These are phyloP conservation scores for Fusarium liriodendri DNA, from an alignment of 2,329 filamentous ascomycete genomes.

Conservation along the genomic window DNA sequence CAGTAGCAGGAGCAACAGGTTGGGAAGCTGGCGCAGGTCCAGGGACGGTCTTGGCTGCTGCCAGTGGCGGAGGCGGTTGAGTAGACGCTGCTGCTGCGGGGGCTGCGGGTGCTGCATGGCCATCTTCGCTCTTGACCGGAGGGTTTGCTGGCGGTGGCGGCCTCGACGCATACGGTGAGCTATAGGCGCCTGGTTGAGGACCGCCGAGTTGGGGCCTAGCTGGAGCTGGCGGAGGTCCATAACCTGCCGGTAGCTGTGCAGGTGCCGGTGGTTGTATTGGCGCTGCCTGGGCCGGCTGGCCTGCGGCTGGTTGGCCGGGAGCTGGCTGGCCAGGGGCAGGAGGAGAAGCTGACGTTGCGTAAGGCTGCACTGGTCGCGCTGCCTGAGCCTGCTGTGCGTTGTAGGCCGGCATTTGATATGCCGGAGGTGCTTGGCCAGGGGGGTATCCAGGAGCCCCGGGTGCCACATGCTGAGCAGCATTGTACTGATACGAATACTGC, in stretches of 20 bases:
- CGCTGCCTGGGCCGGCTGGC: constrained; percentile 5
- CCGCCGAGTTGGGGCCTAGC: constrained; percentile 48
- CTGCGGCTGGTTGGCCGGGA: constrained; percentile 33
- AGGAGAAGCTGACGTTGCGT: constrained; percentile 44
- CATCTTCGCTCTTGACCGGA: constrained; percentile 46
- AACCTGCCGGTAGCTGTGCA: constrained; percentile 49
- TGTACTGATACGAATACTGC: constrained; percentile 51
- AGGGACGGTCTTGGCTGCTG: constrained; percentile 35
- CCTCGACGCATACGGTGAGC: constrained; percentile 52
- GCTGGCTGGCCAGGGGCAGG: constrained; percentile 40
- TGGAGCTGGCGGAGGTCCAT: constrained; percentile 51
- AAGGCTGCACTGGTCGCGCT: constrained; percentile 46
- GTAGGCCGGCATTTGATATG: constrained; percentile 51
- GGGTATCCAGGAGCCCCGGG: constrained; percentile 48
- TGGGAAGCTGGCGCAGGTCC: constrained; percentile 27
- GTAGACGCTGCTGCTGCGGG: not conserved
- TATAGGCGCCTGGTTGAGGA: constrained; percentile 49
- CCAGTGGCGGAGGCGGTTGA: constrained; percentile 29
- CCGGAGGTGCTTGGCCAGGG: constrained; percentile 48
- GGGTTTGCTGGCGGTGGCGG: constrained; percentile 46
- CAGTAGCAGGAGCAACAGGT: constrained; percentile 28
- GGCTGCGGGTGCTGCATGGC: constrained; percentile 23
- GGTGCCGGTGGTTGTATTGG: constrained; percentile 48
- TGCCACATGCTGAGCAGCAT: constrained; percentile 49
- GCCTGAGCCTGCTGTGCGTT: constrained; percentile 45